These are phyloP conservation scores for Plasmodium vinckei DNA, from an alignment of 169 alveolate species.

Conservation along the genomic window DNA sequence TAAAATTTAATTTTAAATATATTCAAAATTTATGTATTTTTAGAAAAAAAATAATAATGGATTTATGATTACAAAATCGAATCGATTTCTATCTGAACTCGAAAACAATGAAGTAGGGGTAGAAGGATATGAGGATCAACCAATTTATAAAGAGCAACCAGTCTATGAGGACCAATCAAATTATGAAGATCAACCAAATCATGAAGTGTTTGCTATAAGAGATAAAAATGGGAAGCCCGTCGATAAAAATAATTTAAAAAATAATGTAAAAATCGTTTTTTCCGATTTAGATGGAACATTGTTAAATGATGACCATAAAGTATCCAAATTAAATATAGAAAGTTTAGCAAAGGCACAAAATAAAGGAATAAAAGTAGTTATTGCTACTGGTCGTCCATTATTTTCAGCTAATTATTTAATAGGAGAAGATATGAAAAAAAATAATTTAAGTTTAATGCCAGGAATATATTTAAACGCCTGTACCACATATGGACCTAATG, in stretches of 20 bases:
- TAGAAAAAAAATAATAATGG: no score
- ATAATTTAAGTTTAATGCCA: conserved; percentile 61
- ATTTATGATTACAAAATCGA: no score
- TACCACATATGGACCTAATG: conserved; percentile 77
- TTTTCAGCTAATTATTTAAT: conserved; percentile 38
- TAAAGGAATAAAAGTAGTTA: conserved; percentile 45
- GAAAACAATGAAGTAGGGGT: no score
- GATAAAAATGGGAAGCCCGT: conserved; percentile 34
- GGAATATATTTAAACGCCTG: conserved; percentile 81
- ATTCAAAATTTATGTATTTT: no score
- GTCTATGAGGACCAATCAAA: no score
- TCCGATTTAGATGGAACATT: conserved; percentile 68
- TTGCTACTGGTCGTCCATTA: conserved; percentile 46
- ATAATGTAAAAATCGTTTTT: conserved; percentile 45
- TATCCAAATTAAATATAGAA: conserved; percentile 29
- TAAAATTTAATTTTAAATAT: no score
- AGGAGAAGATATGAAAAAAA: conserved; percentile 43
- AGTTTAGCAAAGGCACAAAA: conserved; percentile 43
- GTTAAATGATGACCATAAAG: conserved; percentile 23
- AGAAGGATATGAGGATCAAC: no score
- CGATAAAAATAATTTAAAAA: conserved; percentile 12
- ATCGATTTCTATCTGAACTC: no score
- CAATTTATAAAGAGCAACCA: no score
- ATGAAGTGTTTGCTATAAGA: conserved; percentile 17
- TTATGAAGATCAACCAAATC: no score